Evolutionary conservation across 495 filamentous ascomycete species (phyloP).

Genomic region (Tuber borchii): DNA sequence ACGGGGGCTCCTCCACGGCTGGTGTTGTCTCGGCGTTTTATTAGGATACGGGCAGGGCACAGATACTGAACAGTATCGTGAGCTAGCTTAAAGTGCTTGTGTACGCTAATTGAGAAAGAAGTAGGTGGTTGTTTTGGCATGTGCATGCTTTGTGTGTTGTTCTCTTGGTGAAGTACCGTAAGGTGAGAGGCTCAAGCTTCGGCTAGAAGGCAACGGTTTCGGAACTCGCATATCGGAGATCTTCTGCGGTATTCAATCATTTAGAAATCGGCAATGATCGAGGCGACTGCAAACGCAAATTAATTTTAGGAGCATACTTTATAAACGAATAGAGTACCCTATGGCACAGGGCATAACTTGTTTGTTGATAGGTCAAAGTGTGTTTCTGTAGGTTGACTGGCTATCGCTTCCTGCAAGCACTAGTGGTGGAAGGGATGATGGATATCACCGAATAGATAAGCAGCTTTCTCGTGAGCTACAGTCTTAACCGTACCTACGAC

Average conservation of each 20-base stretch:
- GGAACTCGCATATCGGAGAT: background rate
- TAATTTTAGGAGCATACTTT: background rate
- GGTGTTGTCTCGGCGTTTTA: background rate
- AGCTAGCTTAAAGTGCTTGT: background rate
- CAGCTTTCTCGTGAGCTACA: background rate
- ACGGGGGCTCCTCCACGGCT: background rate
- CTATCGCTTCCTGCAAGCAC: background rate
- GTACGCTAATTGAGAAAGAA: background rate
- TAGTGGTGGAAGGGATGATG: background rate
- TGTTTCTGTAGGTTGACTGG: background rate
- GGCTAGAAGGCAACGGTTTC: background rate
- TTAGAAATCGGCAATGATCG: background rate
- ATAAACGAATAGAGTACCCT: background rate
- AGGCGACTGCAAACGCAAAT: background rate
- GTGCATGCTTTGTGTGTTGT: background rate
- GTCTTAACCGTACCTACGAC: no score
- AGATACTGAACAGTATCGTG: background rate
- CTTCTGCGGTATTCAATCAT: background rate
- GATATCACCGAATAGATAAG: background rate
- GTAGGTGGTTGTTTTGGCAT: background rate
- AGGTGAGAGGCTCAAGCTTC: background rate
- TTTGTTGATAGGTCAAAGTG: background rate
- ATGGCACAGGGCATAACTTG: background rate
- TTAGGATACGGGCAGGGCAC: background rate
- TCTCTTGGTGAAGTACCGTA: background rate